Percentiles rank a stretch among this genome's conserved stretches.
phyloP scores from a whole-genome alignment of 2,329 filamentous ascomycete genomes.

The Ascochyta lentis region DNA sequence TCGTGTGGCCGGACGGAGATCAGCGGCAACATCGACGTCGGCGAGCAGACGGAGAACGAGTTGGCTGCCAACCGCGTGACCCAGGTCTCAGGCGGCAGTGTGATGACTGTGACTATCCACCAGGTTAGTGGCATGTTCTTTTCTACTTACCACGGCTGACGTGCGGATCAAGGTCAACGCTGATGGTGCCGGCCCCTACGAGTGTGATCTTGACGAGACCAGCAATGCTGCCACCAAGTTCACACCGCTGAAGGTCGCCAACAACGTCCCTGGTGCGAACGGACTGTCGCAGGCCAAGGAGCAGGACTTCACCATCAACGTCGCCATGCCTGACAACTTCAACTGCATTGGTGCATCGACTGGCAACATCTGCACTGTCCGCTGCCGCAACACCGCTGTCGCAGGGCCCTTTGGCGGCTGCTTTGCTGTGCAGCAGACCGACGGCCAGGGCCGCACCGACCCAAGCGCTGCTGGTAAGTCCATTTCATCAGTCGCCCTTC shows the following conservation, averaged over 20 bases:
- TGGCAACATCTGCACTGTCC: slow-evolving; percentile 68
- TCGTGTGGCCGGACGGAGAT: slow-evolving; percentile 47
- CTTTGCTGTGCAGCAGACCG: slow-evolving; percentile 64
- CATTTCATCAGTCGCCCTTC: slow-evolving; percentile 1
- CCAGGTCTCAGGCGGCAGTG: slow-evolving; percentile 33
- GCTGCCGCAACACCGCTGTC: slow-evolving; percentile 66
- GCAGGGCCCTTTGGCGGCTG: slow-evolving; percentile 70
- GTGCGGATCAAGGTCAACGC: slow-evolving; percentile 59
- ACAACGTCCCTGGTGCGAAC: slow-evolving; percentile 66
- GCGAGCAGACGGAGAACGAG: slow-evolving; percentile 48
- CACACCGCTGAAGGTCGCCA: slow-evolving; percentile 60
- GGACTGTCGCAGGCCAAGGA: slow-evolving; percentile 64
- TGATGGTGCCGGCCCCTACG: slow-evolving; percentile 70
- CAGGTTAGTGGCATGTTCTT: slow-evolving; percentile 41
- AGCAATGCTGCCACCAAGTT: slow-evolving; percentile 55
- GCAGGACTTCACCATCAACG: slow-evolving; percentile 64
- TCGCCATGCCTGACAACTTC: slow-evolving; percentile 62
- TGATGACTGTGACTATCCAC: slow-evolving; percentile 51
- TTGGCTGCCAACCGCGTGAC: slow-evolving; percentile 42
- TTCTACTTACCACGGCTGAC: neutral
- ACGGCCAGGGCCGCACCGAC: slow-evolving; percentile 44
- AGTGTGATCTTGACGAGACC: slow-evolving; percentile 68
- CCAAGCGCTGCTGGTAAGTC: slow-evolving; percentile 38
- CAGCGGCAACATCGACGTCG: slow-evolving; percentile 48
- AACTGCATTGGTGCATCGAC: slow-evolving; percentile 61